Conservation (phyloP, 768 basidiomycete species). For the Boletus bicolor region DNA sequence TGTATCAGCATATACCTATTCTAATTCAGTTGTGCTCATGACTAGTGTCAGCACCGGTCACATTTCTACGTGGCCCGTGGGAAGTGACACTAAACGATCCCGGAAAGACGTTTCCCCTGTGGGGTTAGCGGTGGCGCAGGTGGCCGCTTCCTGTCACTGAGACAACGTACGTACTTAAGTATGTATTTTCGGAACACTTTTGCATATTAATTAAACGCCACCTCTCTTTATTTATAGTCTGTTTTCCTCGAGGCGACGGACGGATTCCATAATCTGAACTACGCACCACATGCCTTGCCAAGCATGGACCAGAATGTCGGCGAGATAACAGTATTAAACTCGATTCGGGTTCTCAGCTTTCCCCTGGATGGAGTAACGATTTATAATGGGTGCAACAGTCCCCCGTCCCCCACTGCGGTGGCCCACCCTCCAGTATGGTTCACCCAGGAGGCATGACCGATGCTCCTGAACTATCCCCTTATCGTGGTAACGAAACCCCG, state of each 20-base stretch:
- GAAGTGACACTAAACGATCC: background rate
- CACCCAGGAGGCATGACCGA: background rate
- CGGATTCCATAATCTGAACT: background rate
- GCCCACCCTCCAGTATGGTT: slow-evolving; percentile 8
- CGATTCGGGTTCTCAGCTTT: background rate
- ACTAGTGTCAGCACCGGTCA: background rate
- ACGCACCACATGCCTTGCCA: background rate
- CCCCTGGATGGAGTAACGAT: background rate
- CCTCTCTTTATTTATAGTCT: background rate
- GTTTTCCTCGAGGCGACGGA: background rate
- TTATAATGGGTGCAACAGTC: background rate
- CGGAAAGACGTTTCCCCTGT: background rate
- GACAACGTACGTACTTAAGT: background rate
- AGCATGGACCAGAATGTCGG: background rate
- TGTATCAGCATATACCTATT: background rate
- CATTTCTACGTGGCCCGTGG: background rate
- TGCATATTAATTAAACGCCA: too few species aligned
- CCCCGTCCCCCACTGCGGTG: background rate
- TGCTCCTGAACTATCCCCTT: background rate
- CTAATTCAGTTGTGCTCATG: background rate
- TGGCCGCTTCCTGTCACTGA: too few species aligned
- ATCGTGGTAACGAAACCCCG: background rate
- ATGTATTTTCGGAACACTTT: background rate
- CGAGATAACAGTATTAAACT: background rate
- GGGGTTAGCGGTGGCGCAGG: background rate